A percentile compares a stretch with the other conserved stretches of the same genome.
phyloP scores from a whole-genome alignment of 2,329 filamentous ascomycete genomes.

The Claviceps fusiformis region DNA sequence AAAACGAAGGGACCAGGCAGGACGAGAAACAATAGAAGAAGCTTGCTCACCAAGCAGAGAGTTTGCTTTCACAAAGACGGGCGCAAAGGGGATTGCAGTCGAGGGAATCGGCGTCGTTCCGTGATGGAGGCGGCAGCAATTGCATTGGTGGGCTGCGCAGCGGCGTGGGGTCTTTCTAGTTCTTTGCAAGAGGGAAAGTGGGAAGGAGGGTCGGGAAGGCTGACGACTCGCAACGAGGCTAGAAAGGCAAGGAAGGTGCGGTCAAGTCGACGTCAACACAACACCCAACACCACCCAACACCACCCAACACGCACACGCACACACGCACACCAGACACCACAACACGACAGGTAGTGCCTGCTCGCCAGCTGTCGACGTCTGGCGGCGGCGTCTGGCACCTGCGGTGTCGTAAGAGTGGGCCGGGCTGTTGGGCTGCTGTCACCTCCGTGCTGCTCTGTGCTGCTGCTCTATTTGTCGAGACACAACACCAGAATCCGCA shows the following conservation, averaged over 20 bases:
- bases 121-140: constrained; percentile 4
- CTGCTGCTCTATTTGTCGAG: background rate
- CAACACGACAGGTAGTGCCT: too few relatives aligned
- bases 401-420: background rate
- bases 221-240: constrained; percentile 5
- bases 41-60: constrained; percentile 3
- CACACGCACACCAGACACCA: background rate
- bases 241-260: background rate
- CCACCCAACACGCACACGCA: background rate
- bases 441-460: background rate
- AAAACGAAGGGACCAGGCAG: background rate
- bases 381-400: background rate
- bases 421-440: background rate
- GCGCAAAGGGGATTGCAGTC: constrained; percentile 4
- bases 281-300: background rate
- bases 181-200: constrained; percentile 7
- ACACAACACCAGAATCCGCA: background rate
- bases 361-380: background rate
- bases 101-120: constrained; percentile 9
- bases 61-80: background rate
- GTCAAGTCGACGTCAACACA: background rate
- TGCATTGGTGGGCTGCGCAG: constrained; percentile 6
- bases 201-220: constrained; percentile 4
- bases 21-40: background rate
- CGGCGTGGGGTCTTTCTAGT: constrained; percentile 4